These are phyloP conservation scores for Limnanthes douglasii DNA, from an alignment of 345 rosid species.

Conservation along the genomic window DNA sequence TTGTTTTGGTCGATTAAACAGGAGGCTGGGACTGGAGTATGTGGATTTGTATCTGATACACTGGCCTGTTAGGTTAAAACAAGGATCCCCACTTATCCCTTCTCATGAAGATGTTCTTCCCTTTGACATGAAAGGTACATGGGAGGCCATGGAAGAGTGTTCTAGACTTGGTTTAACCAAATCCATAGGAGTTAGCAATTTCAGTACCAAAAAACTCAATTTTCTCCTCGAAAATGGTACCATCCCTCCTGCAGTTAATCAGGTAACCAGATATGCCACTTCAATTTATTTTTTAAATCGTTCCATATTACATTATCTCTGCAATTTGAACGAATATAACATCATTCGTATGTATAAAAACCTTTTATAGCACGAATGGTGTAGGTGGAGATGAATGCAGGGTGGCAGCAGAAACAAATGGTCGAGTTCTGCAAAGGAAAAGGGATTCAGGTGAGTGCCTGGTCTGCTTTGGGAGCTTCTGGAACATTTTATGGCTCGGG, in stretches of 20 bases:
- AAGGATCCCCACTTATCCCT: too few species aligned
- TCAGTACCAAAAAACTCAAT: too few species aligned
- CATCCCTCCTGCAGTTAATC: slow-evolving; percentile 16
- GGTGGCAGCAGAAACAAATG: slow-evolving; percentile 10
- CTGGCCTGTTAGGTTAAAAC: too few species aligned
- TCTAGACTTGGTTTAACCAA: slow-evolving; percentile 11
- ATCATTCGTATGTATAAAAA: background rate
- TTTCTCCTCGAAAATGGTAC: slow-evolving; percentile 5
- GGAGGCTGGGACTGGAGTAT: slow-evolving; percentile 19
- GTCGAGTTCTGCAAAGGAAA: slow-evolving; percentile 6
- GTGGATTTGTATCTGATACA: slow-evolving; percentile 24
- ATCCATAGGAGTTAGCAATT: slow-evolving; percentile 22
- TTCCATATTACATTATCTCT: too few species aligned
- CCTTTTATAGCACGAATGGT: background rate
- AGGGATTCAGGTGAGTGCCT: slow-evolving; percentile 8
- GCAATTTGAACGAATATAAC: too few species aligned
- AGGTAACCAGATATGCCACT: background rate
- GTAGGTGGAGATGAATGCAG: slow-evolving; percentile 12
- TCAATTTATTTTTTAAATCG: too few species aligned
- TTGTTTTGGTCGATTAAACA: too few species aligned
- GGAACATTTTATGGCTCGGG: slow-evolving; percentile 11
- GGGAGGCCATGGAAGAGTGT: slow-evolving; percentile 25
- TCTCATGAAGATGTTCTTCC: slow-evolving; percentile 8
- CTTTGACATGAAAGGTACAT: slow-evolving; percentile 11
- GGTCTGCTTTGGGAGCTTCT: slow-evolving; percentile 12